A percentile compares a stretch with the other conserved stretches of the same genome.
These are phyloP conservation scores for Vanrija sp. DNA, from an alignment of 1,284 basidiomycete genomes.

Conservation along the genomic window DNA sequence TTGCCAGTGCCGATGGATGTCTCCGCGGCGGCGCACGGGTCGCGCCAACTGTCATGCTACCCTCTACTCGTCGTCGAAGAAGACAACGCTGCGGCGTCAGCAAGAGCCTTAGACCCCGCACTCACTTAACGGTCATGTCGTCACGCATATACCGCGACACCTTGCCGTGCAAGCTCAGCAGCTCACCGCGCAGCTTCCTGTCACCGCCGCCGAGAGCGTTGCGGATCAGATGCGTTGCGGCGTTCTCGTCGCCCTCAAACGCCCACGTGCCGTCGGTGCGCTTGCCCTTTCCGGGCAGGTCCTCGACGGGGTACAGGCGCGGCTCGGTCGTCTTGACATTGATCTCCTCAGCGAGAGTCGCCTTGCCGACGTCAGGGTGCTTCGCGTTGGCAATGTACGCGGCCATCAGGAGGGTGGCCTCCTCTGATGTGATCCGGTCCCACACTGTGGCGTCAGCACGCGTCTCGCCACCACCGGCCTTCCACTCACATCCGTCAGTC, in stretches of 20 bases:
- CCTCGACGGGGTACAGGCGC: constrained; percentile 41
- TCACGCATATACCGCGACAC: constrained; percentile 74
- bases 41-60: too few species aligned
- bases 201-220: constrained; percentile 91
- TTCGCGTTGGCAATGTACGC: constrained; percentile 71
- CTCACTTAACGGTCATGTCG: constrained; percentile 84
- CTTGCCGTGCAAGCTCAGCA: constrained; percentile 82
- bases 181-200: constrained; percentile 59
- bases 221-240: constrained; percentile 85
- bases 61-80: constrained; percentile 21
- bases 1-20: too few species aligned
- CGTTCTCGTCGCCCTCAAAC: constrained; percentile 76
- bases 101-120: constrained; percentile 35
- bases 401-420: constrained; percentile 85
- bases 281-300: constrained; percentile 24
- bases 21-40: too few species aligned
- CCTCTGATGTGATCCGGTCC: constrained; percentile 92
- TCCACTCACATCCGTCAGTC: constrained; percentile 67
- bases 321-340: constrained; percentile 19
- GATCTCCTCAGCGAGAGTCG: constrained; percentile 27
- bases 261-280: constrained; percentile 57
- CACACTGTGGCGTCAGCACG: constrained; percentile 56
- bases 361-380: constrained; percentile 33
- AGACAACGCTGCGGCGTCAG: constrained; percentile 22
- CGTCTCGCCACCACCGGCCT: too few species aligned